Evolutionary conservation across 2,329 filamentous ascomycete species (phyloP).

Genomic region (Alternaria ethzedia): DNA sequence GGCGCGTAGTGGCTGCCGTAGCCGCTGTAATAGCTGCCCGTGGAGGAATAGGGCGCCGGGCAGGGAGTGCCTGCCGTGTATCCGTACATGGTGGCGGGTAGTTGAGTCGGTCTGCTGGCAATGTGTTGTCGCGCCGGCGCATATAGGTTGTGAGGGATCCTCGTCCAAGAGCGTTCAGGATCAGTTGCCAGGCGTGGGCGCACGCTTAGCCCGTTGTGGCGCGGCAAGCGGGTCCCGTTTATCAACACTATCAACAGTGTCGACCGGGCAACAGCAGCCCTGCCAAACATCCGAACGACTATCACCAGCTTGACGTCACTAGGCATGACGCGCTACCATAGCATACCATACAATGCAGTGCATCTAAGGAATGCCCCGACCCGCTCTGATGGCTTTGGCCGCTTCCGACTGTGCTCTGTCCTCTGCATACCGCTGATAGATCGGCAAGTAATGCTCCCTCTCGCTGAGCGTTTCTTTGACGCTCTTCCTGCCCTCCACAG

Average conservation of each 20-base stretch:
- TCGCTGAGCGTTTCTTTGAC: constrained; percentile 73
- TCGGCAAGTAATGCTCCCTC: constrained; percentile 68
- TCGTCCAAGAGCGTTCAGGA: constrained; percentile 17
- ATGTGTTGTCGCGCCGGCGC: constrained; percentile 26
- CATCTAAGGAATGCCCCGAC: constrained; percentile 64
- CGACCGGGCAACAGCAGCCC: constrained; percentile 13
- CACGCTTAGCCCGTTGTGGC: constrained; percentile 21
- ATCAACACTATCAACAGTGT: constrained; percentile 15
- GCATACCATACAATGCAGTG: neutral
- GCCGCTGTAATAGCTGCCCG: constrained; percentile 33
- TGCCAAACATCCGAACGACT: constrained; percentile 1
- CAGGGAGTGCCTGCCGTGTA: constrained; percentile 47
- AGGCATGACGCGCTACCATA: neutral
- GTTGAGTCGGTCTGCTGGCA: constrained; percentile 1
- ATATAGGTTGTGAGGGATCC: constrained; percentile 10
- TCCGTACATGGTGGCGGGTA: constrained; percentile 38
- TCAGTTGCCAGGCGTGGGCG: constrained; percentile 13
- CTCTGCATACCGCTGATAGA: constrained; percentile 64
- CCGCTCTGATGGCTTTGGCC: constrained; percentile 61
- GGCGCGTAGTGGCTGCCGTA: constrained; percentile 41
- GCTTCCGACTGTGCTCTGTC: constrained; percentile 56
- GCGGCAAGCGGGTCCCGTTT: constrained; percentile 10
- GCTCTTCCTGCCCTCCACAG: constrained; percentile 65
- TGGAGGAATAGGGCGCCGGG: constrained; percentile 39
- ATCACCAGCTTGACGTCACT: constrained; percentile 8